Evolutionary conservation across 345 rosid genomes (phyloP).

Genomic region (Lepidium didymum): DNA sequence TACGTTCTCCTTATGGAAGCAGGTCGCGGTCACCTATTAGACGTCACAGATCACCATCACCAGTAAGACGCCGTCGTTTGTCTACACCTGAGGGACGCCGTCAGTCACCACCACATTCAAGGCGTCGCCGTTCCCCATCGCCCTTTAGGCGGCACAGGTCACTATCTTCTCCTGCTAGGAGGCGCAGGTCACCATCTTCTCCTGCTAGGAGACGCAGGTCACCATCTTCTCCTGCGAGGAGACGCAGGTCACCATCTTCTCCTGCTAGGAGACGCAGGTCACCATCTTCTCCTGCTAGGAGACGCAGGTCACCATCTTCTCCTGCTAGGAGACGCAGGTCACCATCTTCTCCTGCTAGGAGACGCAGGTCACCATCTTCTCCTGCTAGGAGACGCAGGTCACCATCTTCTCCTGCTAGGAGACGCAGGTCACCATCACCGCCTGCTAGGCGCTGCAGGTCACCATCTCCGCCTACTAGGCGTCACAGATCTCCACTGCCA

Average conservation of each 20-base stretch:
- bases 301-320: slow-evolving; percentile 29
- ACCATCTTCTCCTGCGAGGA: not conserved
- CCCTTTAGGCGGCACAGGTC: slow-evolving; percentile 31
- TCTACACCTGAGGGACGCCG: slow-evolving; percentile 36
- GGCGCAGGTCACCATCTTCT: slow-evolving; percentile 33
- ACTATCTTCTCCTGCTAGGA: slow-evolving; percentile 23
- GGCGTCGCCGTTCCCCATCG: slow-evolving; percentile 43
- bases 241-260: slow-evolving; percentile 12
- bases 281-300: slow-evolving; percentile 3
- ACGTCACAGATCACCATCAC: slow-evolving; percentile 39
- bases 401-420: too few species aligned
- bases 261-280: slow-evolving; percentile 26
- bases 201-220: slow-evolving; percentile 25
- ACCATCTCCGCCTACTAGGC: slow-evolving; percentile 4
- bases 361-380: slow-evolving; percentile 32
- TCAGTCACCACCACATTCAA: slow-evolving; percentile 32
- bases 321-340: slow-evolving; percentile 27
- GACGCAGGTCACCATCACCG: slow-evolving; percentile 27
- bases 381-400: too few species aligned
- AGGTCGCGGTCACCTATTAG: slow-evolving; percentile 34
- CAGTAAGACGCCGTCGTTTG: slow-evolving; percentile 33
- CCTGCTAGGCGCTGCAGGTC: slow-evolving; percentile 26
- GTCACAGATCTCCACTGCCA: slow-evolving; percentile 25
- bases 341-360: slow-evolving; percentile 29
- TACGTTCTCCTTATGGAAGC: slow-evolving; percentile 27